Percentiles rank a stretch among this genome's conserved stretches.
Evolutionary conservation across 352 stramenopile species (phyloP).

Genomic region (Phytopythium cucurbitacearum): DNA sequence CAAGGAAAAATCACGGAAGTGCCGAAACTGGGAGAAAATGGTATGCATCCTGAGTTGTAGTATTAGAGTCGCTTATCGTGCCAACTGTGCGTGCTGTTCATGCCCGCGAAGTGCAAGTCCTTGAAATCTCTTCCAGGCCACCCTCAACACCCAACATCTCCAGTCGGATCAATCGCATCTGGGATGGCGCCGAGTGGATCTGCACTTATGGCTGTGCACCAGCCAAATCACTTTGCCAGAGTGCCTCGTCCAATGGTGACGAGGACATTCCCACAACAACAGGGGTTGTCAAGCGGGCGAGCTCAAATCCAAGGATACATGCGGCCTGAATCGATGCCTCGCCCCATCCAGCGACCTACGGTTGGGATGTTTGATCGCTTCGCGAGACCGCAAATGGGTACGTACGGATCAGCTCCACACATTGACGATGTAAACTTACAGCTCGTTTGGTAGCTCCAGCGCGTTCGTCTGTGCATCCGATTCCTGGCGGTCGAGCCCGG

Average conservation of each 20-base stretch:
- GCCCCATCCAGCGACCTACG: constrained; percentile 43
- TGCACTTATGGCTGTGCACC: not conserved
- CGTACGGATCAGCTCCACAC: not conserved
- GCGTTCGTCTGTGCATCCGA: constrained; percentile 32
- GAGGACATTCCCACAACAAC: constrained; percentile 8
- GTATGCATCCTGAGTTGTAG: constrained; percentile 14
- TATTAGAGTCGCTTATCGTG: not conserved
- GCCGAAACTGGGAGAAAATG: constrained; percentile 88
- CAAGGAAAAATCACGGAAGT: constrained; percentile 85
- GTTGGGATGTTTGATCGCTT: constrained; percentile 64
- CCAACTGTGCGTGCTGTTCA: constrained; percentile 2
- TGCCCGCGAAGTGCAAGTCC: constrained; percentile 48
- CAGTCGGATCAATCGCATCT: constrained; percentile 41
- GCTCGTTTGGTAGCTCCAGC: constrained; percentile 11
- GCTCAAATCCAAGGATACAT: constrained; percentile 16
- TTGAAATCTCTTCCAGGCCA: constrained; percentile 47
- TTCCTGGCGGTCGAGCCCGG: constrained; percentile 36
- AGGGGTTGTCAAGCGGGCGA: constrained; percentile 10
- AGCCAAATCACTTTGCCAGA: constrained; percentile 34
- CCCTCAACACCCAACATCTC: constrained; percentile 50
- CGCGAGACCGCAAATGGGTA: constrained; percentile 53
- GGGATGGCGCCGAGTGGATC: constrained; percentile 18
- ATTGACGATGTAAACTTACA: not conserved
- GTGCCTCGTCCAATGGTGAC: constrained; percentile 2
- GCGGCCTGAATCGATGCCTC: constrained; percentile 33